These are phyloP conservation scores for Vaccinium vitisidaea DNA, from an alignment of 148 eudicot species.

Conservation along the genomic window DNA sequence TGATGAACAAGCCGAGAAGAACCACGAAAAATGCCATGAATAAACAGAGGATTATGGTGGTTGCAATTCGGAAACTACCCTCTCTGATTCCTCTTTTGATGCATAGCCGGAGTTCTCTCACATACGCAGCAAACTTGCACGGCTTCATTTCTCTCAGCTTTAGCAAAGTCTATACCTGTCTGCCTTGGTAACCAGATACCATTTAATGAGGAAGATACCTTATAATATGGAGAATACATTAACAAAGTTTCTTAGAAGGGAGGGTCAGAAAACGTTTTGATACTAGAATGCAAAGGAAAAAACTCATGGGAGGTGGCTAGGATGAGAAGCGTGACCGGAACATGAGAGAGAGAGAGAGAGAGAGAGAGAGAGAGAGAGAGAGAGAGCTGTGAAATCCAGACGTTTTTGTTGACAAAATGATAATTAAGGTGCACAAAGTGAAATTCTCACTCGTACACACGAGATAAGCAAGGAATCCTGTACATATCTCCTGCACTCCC, in stretches of 20 bases:
- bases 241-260: neutral
- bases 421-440: neutral
- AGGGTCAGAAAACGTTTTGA: constrained; percentile 7
- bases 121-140: constrained; percentile 10
- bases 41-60: constrained; percentile 53
- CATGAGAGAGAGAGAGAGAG: constrained; percentile 4
- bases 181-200: neutral
- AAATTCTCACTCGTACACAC: neutral
- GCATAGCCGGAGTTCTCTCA: constrained; percentile 25
- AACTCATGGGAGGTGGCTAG: neutral
- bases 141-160: constrained; percentile 16
- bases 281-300: neutral
- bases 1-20: constrained; percentile 49
- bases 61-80: constrained; percentile 42
- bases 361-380: neutral
- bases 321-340: constrained; percentile 6
- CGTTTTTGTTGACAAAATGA: neutral
- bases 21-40: constrained; percentile 45
- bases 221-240: neutral
- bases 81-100: constrained; percentile 29
- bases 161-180: neutral
- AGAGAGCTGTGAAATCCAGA: neutral
- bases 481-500: neutral
- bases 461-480: constrained; percentile 13
- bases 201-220: neutral